These are phyloP conservation scores for Pyrenopolyporus hunteri DNA, from an alignment of 495 filamentous ascomycete species.

Conservation along the genomic window DNA sequence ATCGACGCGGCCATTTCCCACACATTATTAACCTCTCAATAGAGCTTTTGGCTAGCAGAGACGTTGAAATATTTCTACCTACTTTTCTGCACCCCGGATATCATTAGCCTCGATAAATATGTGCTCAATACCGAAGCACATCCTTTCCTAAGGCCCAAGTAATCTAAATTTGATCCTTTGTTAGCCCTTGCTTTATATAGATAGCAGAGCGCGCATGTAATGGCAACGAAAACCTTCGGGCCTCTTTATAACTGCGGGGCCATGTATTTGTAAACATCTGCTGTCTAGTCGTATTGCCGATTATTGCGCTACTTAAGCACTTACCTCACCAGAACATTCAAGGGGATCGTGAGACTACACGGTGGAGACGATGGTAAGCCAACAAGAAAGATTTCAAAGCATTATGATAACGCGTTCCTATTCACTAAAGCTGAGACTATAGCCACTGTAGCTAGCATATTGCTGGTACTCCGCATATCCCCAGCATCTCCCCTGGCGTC, in stretches of 20 bases:
- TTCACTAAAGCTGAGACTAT: slow-evolving; percentile 25
- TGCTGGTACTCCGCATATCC: slow-evolving; percentile 10
- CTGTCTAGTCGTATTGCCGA: too few relatives aligned
- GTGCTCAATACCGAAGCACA: slow-evolving; percentile 67
- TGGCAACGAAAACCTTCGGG: too few relatives aligned
- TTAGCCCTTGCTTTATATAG: neutral
- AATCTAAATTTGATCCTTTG: neutral
- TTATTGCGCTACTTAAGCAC: too few relatives aligned
- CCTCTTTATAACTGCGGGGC: too few relatives aligned
- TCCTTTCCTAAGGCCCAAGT: slow-evolving; percentile 52
- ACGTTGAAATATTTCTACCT: slow-evolving; percentile 85
- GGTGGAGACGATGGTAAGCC: neutral
- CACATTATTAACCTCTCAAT: slow-evolving; percentile 31
- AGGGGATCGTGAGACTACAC: neutral
- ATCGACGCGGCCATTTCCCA: neutral
- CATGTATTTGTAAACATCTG: too few relatives aligned
- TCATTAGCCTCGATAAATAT: slow-evolving; percentile 76
- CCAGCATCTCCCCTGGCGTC: slow-evolving; percentile 20
- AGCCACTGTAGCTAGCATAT: slow-evolving; percentile 6
- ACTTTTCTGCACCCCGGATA: slow-evolving; percentile 69
- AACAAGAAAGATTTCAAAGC: slow-evolving; percentile 3
- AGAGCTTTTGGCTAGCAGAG: slow-evolving; percentile 72
- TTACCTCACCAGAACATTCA: too few relatives aligned
- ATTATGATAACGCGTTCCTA: neutral
- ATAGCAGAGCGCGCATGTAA: too few relatives aligned